phyloP scores from a whole-genome alignment of 2,329 filamentous ascomycete species.

The Thermothelomyces thermophilus region DNA sequence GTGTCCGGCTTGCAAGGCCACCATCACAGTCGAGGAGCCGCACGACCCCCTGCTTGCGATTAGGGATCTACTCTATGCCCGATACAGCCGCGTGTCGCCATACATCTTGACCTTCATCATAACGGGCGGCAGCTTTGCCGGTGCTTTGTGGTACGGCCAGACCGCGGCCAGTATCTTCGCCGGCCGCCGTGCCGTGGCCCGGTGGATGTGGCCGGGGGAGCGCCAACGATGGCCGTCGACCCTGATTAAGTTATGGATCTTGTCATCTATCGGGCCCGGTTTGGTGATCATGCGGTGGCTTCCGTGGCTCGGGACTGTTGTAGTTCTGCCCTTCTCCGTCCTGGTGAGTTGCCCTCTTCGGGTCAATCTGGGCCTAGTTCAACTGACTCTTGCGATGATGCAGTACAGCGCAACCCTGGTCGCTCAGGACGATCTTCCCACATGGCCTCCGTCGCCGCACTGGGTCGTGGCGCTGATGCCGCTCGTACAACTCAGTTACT shows the following conservation, averaged over 20 bases:
- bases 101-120: constrained; percentile 59
- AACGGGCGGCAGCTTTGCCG: constrained; percentile 44
- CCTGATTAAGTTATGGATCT: constrained; percentile 25
- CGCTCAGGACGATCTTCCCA: constrained; percentile 39
- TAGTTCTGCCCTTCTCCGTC: constrained; percentile 38
- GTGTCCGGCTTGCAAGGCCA: constrained; percentile 85
- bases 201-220: constrained; percentile 32
- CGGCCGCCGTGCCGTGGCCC: constrained; percentile 38
- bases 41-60: constrained; percentile 65
- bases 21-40: constrained; percentile 69
- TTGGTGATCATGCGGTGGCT: constrained; percentile 40
- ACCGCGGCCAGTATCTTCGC: constrained; percentile 47
- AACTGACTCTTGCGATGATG: not conserved
- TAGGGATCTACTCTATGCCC: constrained; percentile 51
- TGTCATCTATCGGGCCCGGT: constrained; percentile 42
- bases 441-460: constrained; percentile 49
- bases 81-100: constrained; percentile 49
- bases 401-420: constrained; percentile 45
- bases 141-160: constrained; percentile 48
- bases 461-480: constrained; percentile 47
- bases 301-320: constrained; percentile 36
- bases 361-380: not conserved
- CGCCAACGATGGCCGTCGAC: constrained; percentile 12
- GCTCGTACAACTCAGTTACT: constrained; percentile 35
- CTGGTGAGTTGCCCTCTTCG: constrained; percentile 29